Base-by-base conservation (phyloP, 2,329 filamentous ascomycete species). In the Aureobasidium lini region DNA sequence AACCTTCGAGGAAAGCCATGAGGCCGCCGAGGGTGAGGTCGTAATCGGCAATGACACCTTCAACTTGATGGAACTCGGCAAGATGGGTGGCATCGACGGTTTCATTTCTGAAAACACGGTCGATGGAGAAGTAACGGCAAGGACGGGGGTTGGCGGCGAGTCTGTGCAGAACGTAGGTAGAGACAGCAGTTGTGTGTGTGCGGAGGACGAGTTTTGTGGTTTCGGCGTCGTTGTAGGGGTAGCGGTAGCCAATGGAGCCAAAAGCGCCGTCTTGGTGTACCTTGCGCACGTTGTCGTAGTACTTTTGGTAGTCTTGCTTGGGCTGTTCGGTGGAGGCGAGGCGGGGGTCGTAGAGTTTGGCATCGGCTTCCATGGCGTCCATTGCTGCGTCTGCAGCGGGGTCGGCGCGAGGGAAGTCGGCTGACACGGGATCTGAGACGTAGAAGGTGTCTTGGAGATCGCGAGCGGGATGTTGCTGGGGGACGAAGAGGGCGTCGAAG, bases 381-480 rank as follows among this genome's bases (percentile, higher is more conserved):
- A 80, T 73, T 13, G 73, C 73, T 8, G 73, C 70, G 67, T 79
- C 75, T 18, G 73, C 75, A 11, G 69, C 69, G 31, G 81, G 77
- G 65, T 86, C 83, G 64, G 79, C 76, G 11, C 82, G 79, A 11
- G 84, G 84, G 63, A 76, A 78, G 70, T 92, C 91, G 39, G 90
- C 92, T 60, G 76, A 76, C 62, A 84, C 80, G 47, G 94, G 94
- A 70, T 99, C 92, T 42, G 91, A 91, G 69, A 97, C 93, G 79
- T 96, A 99, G 80, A 97, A 97, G 60, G 94, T 97, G 70, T 99
- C 94, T 80, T 99, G 94, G 66, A 96, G 81, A 73, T 99, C 94
- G 72, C 94, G 90, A 61, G 94, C 94, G 54, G 94, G 94, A 74
- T 99, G 94, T 81, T 99, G 94, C 77, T 95, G 94, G 32, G 93